Evolutionary conservation across 805 yeast species (phyloP).

Genomic region (Grigorovia transvaalensis): DNA sequence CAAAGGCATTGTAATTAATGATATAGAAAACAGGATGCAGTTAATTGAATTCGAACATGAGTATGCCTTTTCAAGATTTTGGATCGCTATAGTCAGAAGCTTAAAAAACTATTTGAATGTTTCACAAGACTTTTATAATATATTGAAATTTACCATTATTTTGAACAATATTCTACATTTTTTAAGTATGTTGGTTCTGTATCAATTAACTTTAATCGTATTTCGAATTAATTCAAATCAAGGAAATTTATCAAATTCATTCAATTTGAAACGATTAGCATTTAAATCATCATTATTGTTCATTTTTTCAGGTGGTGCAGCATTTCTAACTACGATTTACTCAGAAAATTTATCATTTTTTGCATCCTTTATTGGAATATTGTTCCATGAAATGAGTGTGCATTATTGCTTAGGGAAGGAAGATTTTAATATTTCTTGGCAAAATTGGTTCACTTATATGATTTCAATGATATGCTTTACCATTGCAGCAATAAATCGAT

Average conservation of each 20-base stretch:
- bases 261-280: slow-evolving; percentile 19
- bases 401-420: slow-evolving; percentile 10
- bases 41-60: slow-evolving; percentile 69
- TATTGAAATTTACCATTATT: slow-evolving; percentile 38
- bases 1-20: slow-evolving; percentile 34
- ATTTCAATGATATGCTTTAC: slow-evolving; percentile 34
- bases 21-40: slow-evolving; percentile 4
- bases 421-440: slow-evolving; percentile 4
- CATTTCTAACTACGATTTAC: slow-evolving; percentile 64
- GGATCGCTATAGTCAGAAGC: slow-evolving; percentile 46
- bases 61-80: slow-evolving; percentile 74
- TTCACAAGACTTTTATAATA: slow-evolving; percentile 31
- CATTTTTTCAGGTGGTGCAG: slow-evolving; percentile 67
- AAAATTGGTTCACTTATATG: slow-evolving; percentile 3
- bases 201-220: slow-evolving; percentile 35
- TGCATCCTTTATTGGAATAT: slow-evolving; percentile 47
- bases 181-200: slow-evolving; percentile 38
- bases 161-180: slow-evolving; percentile 46
- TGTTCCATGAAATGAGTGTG: slow-evolving; percentile 34
- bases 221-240: slow-evolving; percentile 14
- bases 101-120: slow-evolving; percentile 2
- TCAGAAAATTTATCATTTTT: slow-evolving; percentile 66
- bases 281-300: slow-evolving; percentile 36
- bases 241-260: slow-evolving; percentile 3
- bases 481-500: slow-evolving; percentile 51